Conservation (phyloP, 176 grass and related monocot genomes). For the Triticum dicoccoides region DNA sequence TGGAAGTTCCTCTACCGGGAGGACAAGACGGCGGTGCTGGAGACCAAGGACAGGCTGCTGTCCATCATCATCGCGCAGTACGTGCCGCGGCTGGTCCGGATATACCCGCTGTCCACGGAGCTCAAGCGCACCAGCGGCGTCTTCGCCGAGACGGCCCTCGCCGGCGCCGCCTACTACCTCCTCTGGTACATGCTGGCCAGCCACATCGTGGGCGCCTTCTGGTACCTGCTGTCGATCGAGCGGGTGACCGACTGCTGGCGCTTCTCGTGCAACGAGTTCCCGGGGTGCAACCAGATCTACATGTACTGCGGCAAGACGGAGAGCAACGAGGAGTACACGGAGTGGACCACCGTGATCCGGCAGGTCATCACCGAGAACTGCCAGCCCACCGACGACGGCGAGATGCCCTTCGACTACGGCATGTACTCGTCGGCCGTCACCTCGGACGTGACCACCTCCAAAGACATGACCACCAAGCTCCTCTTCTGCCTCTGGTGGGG, state of each 20-base stretch:
- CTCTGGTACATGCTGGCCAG: conserved; percentile 89
- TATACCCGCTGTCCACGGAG: conserved; percentile 68
- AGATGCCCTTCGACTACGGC: conserved; percentile 71
- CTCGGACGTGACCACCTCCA: conserved; percentile 55
- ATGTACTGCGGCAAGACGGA: conserved; percentile 78
- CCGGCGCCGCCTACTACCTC: conserved; percentile 83
- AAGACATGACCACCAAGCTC: conserved; percentile 54
- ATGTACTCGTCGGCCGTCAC: conserved; percentile 59
- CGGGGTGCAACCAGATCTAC: conserved; percentile 51
- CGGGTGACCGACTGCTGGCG: conserved; percentile 73
- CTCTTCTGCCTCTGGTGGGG: conserved; percentile 96
- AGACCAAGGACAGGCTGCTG: conserved; percentile 60
- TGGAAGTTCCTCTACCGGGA: conserved; percentile 53
- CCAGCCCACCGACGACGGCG: conserved; percentile 25
- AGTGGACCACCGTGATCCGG: conserved; percentile 55
- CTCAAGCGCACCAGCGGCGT: conserved; percentile 78
- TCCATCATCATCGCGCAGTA: conserved; percentile 65
- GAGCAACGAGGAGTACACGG: conserved; percentile 37
- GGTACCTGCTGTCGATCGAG: conserved; percentile 84
- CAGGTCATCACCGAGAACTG: conserved; percentile 54
- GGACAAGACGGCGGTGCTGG: conserved; percentile 42
- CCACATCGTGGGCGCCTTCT: conserved; percentile 89
- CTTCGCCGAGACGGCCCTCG: conserved; percentile 73
- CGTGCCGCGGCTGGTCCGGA: conserved; percentile 62
- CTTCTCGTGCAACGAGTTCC: conserved; percentile 42